A percentile compares a stretch with the other conserved stretches of the same genome.
Evolutionary conservation across 108 stramenopile genomes (phyloP).

Genomic region (Skeletonema marinoi): DNA sequence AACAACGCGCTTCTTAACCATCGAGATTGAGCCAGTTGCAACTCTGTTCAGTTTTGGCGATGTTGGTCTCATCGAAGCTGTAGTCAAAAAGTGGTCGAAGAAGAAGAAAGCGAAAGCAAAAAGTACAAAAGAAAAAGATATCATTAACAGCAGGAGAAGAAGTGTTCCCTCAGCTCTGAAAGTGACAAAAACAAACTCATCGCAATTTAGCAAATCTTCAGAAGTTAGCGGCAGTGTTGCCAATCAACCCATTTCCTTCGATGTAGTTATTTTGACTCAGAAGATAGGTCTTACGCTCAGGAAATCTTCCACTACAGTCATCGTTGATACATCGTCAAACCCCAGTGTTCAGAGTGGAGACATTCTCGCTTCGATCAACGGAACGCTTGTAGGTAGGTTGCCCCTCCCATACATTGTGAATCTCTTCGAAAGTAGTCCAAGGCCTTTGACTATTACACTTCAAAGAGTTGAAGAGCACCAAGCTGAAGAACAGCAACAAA

Average conservation of each 20-base stretch:
- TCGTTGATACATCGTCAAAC: constrained; percentile 47
- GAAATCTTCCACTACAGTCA: constrained; percentile 32
- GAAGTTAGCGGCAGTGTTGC: not conserved
- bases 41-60: constrained; percentile 73
- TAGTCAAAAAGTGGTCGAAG: constrained; percentile 19
- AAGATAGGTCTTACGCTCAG: constrained; percentile 60
- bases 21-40: constrained; percentile 72
- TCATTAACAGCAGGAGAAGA: not conserved
- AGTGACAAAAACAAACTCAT: not conserved
- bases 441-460: constrained; percentile 60
- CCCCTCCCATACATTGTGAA: constrained; percentile 53
- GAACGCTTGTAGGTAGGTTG: constrained; percentile 7
- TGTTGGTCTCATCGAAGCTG: constrained; percentile 56
- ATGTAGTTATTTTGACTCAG: constrained; percentile 42
- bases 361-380: constrained; percentile 44
- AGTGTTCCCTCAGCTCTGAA: not conserved
- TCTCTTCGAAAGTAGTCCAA: constrained; percentile 23
- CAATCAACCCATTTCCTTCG: constrained; percentile 12
- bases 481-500: not conserved
- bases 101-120: not conserved
- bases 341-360: constrained; percentile 52
- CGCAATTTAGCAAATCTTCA: constrained; percentile 8
- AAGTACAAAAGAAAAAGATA: not conserved
- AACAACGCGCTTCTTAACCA: constrained; percentile 42
- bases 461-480: not conserved